A percentile compares a stretch with the other conserved stretches of the same genome.
These are phyloP conservation scores for Flammula alnicola DNA, from an alignment of 1,284 basidiomycete species.

Conservation along the genomic window DNA sequence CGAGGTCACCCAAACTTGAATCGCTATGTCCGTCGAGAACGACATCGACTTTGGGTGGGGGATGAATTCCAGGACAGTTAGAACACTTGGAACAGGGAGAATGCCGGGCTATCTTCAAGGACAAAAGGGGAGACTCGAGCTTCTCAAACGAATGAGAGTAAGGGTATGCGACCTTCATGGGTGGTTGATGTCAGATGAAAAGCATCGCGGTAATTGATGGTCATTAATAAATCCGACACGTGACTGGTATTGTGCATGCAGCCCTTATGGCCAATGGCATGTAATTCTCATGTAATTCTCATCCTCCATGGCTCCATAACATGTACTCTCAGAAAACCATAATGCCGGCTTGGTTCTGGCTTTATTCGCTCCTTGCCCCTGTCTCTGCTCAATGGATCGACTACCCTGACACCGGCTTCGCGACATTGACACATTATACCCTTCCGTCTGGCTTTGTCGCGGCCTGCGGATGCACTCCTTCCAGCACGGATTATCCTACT, in stretches of 20 bases:
- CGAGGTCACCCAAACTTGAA: conserved; percentile 54
- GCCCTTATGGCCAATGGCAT: too few species aligned
- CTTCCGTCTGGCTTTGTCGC: conserved; percentile 61
- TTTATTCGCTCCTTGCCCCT: conserved; percentile 15
- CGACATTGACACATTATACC: conserved; percentile 65
- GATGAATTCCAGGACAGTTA: conserved; percentile 69
- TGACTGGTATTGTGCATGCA: too few species aligned
- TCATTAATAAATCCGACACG: conserved; percentile 12
- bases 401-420: conserved; percentile 56
- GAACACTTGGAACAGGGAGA: conserved; percentile 65
- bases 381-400: conserved; percentile 55
- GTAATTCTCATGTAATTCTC: too few species aligned
- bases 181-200: too few species aligned
- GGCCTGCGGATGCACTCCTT: conserved; percentile 65
- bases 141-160: conserved; percentile 50
- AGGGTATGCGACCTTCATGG: conserved; percentile 69
- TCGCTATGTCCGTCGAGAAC: conserved; percentile 57
- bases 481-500: conserved; percentile 75
- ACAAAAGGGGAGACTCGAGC: conserved; percentile 53
- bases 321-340: too few species aligned
- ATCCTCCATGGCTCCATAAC: too few species aligned
- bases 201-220: conserved; percentile 7
- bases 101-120: conserved; percentile 78
- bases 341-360: conserved; percentile 10
- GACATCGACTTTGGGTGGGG: conserved; percentile 60